Conservation (phyloP, 2,329 filamentous ascomycete genomes). For the Aspergillus brunneoviolaceus region DNA sequence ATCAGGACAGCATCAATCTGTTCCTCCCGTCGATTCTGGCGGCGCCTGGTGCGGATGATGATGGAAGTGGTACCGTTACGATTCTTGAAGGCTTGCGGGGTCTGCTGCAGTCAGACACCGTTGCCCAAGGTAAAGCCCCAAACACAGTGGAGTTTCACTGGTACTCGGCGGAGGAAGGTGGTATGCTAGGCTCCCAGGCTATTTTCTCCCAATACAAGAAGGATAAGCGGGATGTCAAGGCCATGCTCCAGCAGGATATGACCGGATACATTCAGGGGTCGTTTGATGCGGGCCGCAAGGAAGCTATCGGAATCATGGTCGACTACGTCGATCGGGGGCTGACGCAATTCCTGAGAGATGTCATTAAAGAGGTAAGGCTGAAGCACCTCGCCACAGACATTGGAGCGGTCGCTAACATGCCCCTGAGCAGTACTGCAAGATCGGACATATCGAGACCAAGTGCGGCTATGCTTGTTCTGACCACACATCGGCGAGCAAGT, state of each 20-base stretch:
- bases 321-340: slow-evolving; percentile 83
- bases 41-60: slow-evolving; percentile 92
- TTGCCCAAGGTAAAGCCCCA: slow-evolving; percentile 67
- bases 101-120: slow-evolving; percentile 69
- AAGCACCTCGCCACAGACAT: no score
- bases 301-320: slow-evolving; percentile 88
- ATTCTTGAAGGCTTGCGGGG: slow-evolving; percentile 88
- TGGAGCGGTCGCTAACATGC: slow-evolving; percentile 12
- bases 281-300: slow-evolving; percentile 74
- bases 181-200: slow-evolving; percentile 81
- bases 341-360: slow-evolving; percentile 85
- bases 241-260: slow-evolving; percentile 99
- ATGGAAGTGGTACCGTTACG: slow-evolving; percentile 88
- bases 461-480: slow-evolving; percentile 83
- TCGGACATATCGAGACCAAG: slow-evolving; percentile 83
- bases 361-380: slow-evolving; percentile 64
- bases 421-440: slow-evolving; percentile 69
- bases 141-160: slow-evolving; percentile 97
- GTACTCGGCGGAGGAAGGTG: slow-evolving; percentile 89
- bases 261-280: slow-evolving; percentile 84
- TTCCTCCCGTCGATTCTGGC: slow-evolving; percentile 80
- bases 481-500: slow-evolving; percentile 65
- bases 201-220: slow-evolving; percentile 82
- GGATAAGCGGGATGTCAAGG: slow-evolving; percentile 73
- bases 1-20: slow-evolving; percentile 94